A percentile compares a stretch with the other conserved stretches of the same genome.
Evolutionary conservation across 2,329 filamentous ascomycete genomes (phyloP).

Genomic region (Monosporascus sp.): DNA sequence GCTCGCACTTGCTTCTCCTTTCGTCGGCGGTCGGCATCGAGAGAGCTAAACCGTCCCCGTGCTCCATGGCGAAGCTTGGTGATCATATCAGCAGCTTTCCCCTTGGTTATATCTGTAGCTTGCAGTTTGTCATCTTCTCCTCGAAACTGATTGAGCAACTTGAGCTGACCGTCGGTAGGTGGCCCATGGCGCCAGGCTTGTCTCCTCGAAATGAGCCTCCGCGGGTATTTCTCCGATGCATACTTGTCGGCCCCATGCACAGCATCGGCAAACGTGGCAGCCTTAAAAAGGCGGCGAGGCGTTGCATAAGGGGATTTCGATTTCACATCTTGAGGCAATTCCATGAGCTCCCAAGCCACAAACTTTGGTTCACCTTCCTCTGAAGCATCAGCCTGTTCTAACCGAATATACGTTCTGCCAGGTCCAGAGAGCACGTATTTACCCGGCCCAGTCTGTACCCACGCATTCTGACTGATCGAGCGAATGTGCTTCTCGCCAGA

Average conservation of each 20-base stretch:
- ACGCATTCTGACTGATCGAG: slow-evolving; percentile 67
- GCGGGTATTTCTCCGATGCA: slow-evolving; percentile 61
- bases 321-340: slow-evolving; percentile 33
- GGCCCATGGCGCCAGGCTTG: slow-evolving; percentile 66
- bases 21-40: slow-evolving; percentile 49
- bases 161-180: slow-evolving; percentile 62
- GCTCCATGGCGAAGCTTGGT: slow-evolving; percentile 86
- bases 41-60: slow-evolving; percentile 53
- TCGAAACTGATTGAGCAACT: slow-evolving; percentile 64
- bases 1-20: slow-evolving; percentile 33
- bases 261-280: slow-evolving; percentile 65
- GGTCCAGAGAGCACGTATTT: slow-evolving; percentile 67
- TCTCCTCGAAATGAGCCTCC: slow-evolving; percentile 59
- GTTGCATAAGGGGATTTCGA: slow-evolving; percentile 59
- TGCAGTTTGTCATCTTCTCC: slow-evolving; percentile 49
- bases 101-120: slow-evolving; percentile 62
- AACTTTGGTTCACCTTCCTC: slow-evolving; percentile 28
- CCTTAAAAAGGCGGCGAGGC: slow-evolving; percentile 63
- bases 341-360: slow-evolving; percentile 44
- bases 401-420: slow-evolving; percentile 56
- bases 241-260: slow-evolving; percentile 84
- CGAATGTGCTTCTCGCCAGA: slow-evolving; percentile 76
- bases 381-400: slow-evolving; percentile 38
- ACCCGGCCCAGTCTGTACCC: slow-evolving; percentile 72
- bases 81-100: slow-evolving; percentile 83